Conservation (phyloP, 192 early-diverging fungal species). For the Rhizophlyctis rosea region DNA sequence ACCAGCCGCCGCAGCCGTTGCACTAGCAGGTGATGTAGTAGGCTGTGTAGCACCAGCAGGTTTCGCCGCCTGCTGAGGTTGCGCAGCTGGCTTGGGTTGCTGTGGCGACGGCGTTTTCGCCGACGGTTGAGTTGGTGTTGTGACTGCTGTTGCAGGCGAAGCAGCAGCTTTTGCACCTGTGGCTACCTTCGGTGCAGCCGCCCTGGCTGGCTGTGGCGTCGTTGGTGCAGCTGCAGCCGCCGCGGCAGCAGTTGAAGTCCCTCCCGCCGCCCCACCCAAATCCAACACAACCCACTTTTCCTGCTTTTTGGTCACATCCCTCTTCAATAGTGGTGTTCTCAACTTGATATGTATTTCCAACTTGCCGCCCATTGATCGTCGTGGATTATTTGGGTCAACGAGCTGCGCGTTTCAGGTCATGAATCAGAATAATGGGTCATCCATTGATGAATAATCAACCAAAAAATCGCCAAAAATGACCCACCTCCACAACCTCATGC, state of each 20-base stretch:
- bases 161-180: no score
- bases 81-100: no score
- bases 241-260: not conserved
- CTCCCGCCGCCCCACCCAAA: no score
- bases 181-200: not conserved
- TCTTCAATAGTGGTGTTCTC: slow-evolving; percentile 53
- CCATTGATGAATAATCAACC: not conserved
- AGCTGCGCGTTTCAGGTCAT: slow-evolving; percentile 41
- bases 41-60: slow-evolving; percentile 10
- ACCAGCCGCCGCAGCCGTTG: not conserved
- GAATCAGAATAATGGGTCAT: slow-evolving; percentile 1
- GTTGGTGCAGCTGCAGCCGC: slow-evolving; percentile 8
- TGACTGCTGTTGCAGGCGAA: no score
- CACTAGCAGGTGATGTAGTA: not conserved
- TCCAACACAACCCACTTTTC: no score
- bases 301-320: slow-evolving; percentile 54
- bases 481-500: slow-evolving; percentile 62
- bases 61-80: no score
- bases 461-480: not conserved
- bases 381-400: slow-evolving; percentile 51
- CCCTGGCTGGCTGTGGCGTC: not conserved
- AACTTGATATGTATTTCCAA: slow-evolving; percentile 64
- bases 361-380: slow-evolving; percentile 64
- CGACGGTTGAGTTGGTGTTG: no score
- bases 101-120: slow-evolving; percentile 1